phyloP scores from a whole-genome alignment of 306 rosid genomes.

The Cotoneaster glaucophyllus region DNA sequence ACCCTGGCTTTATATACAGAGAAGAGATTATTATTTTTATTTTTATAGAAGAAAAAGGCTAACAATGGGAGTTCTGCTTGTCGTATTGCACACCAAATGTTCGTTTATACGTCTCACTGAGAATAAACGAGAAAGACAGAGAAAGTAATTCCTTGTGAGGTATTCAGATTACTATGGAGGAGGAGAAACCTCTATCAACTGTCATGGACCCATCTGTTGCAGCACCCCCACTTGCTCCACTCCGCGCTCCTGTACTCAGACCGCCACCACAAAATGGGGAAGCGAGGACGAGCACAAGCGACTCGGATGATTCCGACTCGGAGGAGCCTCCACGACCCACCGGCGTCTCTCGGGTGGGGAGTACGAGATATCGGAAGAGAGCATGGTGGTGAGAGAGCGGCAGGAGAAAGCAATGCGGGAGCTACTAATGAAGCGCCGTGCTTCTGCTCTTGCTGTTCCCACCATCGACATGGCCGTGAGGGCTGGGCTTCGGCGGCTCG shows the following conservation, averaged over 20 bases:
- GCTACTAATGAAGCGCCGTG: conserved; percentile 78
- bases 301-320: conserved; percentile 62
- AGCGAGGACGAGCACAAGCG: conserved; percentile 38
- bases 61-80: no score
- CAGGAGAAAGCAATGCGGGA: conserved; percentile 83
- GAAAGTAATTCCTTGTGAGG: background rate
- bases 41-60: no score
- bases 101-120: background rate
- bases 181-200: conserved; percentile 27
- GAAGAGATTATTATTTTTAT: no score
- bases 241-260: conserved; percentile 48
- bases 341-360: conserved; percentile 35
- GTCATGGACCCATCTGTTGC: background rate
- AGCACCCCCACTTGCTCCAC: conserved; percentile 16
- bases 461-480: conserved; percentile 91
- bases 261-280: conserved; percentile 60
- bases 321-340: conserved; percentile 24
- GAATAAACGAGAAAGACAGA: background rate
- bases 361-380: conserved; percentile 86
- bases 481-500: conserved; percentile 81
- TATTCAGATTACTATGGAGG: conserved; percentile 39
- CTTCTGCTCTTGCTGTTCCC: conserved; percentile 84
- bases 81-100: background rate
- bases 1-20: no score
- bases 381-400: conserved; percentile 60